These are phyloP conservation scores for Colletotrichum noveboracense DNA, from an alignment of 2,329 filamentous ascomycete species.

Conservation along the genomic window DNA sequence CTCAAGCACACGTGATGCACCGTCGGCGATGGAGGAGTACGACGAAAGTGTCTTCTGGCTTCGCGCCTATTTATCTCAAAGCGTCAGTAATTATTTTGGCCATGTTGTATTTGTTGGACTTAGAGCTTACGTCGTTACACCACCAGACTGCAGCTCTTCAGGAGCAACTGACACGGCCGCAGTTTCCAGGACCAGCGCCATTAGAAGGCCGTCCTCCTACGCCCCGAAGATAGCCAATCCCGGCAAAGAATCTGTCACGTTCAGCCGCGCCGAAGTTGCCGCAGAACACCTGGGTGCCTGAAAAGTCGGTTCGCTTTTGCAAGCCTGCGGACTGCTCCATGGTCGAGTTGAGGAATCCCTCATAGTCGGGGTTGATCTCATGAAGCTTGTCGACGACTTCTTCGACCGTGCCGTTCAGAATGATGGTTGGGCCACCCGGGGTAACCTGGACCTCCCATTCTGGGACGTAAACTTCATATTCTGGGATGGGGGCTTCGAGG, in stretches of 20 bases:
- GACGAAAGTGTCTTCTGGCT: not conserved
- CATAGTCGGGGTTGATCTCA: not conserved
- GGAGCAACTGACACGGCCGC: not conserved
- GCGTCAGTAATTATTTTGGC: fast-evolving
- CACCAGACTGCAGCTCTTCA: not conserved
- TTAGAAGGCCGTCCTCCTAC: not conserved
- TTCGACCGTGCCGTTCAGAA: not conserved
- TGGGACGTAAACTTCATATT: not conserved
- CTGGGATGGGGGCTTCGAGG: not conserved
- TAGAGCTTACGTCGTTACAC: not conserved
- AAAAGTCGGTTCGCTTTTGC: not conserved
- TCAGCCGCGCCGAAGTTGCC: not conserved
- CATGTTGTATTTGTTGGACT: not conserved
- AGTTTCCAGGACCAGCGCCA: not conserved
- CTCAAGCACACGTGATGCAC: not conserved
- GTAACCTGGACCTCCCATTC: not conserved
- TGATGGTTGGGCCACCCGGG: not conserved
- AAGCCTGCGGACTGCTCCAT: not conserved
- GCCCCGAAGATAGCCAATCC: not conserved
- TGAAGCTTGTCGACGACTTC: not conserved
- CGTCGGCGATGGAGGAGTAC: not conserved
- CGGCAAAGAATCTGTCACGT: not conserved
- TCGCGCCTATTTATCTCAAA: fast-evolving
- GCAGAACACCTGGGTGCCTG: not conserved
- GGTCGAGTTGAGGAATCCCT: not conserved